phyloP scores from a whole-genome alignment of 306 rosid genomes.

The Calophaca sinica region DNA sequence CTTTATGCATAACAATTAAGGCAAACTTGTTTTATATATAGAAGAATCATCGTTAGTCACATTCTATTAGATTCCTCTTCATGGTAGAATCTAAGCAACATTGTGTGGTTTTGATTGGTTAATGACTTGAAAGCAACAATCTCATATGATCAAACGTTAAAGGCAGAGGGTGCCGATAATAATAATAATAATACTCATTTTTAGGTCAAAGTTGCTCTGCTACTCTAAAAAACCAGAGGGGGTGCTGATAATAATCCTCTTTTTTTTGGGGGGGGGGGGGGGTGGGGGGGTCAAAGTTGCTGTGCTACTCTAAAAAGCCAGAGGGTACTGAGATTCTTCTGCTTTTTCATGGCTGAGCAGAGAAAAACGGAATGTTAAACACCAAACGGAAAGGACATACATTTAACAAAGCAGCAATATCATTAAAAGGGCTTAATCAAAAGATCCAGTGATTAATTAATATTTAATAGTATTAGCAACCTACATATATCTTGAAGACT shows the following conservation, averaged over 20 bases:
- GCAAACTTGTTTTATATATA: not conserved
- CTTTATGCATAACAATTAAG: no score
- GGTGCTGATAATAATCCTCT: not conserved
- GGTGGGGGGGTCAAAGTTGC: slow-evolving; percentile 7
- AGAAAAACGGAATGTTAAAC: slow-evolving; percentile 1
- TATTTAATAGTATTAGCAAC: not conserved
- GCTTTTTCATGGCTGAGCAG: slow-evolving; percentile 6
- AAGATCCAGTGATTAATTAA: not conserved
- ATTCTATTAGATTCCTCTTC: not conserved
- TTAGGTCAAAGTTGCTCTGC: no score
- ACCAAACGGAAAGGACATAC: not conserved
- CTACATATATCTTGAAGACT: not conserved
- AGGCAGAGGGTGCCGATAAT: no score
- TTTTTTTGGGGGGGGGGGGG: no score
- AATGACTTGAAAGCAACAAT: not conserved
- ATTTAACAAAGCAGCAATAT: no score
- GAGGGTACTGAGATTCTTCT: slow-evolving; percentile 8
- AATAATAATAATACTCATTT: no score
- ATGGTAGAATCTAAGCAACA: not conserved
- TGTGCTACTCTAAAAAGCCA: slow-evolving; percentile 1
- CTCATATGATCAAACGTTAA: slow-evolving; percentile 10
- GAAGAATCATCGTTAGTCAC: not conserved
- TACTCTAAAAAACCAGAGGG: not conserved
- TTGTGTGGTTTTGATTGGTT: slow-evolving; percentile 1
- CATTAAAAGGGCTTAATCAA: not conserved